These are phyloP conservation scores for Coemansia sp. DNA, from an alignment of 192 early-diverging fungal species.

Conservation along the genomic window DNA sequence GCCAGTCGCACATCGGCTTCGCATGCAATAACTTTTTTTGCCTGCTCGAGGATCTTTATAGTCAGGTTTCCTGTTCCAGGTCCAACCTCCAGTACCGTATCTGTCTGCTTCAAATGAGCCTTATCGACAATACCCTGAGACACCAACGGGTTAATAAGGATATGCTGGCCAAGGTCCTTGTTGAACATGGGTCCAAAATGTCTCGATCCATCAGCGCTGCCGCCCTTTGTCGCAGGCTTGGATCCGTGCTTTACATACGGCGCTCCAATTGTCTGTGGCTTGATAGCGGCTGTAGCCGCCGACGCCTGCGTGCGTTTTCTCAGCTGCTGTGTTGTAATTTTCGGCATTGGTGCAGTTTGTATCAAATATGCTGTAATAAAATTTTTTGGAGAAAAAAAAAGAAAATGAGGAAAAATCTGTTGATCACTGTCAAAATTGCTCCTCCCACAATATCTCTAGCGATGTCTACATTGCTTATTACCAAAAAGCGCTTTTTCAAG, in stretches of 20 bases:
- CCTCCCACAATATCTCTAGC: conserved; percentile 1
- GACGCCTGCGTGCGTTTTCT: conserved; percentile 52
- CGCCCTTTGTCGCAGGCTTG: conserved; percentile 5
- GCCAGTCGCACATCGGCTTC: conserved; percentile 97
- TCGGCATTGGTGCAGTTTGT: conserved; percentile 36
- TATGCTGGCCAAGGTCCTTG: conserved; percentile 97
- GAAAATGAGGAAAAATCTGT: background rate
- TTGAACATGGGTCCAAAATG: conserved; percentile 90
- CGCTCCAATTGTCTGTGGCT: conserved; percentile 45
- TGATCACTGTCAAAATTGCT: background rate
- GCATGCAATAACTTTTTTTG: conserved; percentile 92
- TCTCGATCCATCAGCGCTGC: conserved; percentile 22
- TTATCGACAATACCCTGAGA: conserved; percentile 97
- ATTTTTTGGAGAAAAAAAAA: background rate
- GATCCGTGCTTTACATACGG: conserved; percentile 35
- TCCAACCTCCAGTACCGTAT: conserved; percentile 90
- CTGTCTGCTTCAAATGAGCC: conserved; percentile 68
- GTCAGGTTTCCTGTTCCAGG: conserved; percentile 99
- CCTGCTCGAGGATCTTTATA: conserved; percentile 86
- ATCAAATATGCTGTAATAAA: background rate
- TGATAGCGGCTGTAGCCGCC: conserved; percentile 34
- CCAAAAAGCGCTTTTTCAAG: background rate
- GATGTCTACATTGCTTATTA: background rate
- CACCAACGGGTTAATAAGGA: conserved; percentile 96
- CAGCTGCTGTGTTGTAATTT: conserved; percentile 55